Conservation (phyloP, 176 grass and related monocot species). For the Triticum urartu region DNA sequence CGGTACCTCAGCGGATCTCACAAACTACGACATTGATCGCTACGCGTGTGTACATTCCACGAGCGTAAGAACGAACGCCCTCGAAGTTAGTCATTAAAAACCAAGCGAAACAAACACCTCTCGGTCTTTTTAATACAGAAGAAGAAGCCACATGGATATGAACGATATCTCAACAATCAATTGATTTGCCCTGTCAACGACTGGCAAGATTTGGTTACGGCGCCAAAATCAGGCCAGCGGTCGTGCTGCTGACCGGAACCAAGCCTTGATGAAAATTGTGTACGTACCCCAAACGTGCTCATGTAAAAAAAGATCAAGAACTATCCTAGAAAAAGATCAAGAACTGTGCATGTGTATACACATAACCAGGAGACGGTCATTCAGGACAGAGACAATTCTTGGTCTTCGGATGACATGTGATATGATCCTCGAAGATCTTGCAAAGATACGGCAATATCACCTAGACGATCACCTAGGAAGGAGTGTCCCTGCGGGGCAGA, state of each 20-base stretch:
- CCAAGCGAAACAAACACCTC: not conserved
- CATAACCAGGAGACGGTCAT: not conserved
- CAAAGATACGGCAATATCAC: constrained; percentile 27
- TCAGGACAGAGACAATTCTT: not conserved
- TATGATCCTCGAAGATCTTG: constrained; percentile 32
- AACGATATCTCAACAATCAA: not conserved
- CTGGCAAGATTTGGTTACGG: not conserved
- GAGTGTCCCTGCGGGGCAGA: not conserved
- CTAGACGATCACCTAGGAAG: not conserved
- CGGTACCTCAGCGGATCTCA: constrained; percentile 35
- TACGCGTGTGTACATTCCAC: not conserved
- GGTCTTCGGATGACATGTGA: constrained; percentile 29
- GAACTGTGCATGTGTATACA: not conserved
- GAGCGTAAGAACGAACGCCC: not conserved
- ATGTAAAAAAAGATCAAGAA: not conserved
- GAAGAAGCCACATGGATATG: not conserved
- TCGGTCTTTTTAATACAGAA: not conserved
- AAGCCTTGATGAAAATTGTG: not conserved
- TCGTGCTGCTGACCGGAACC: not conserved
- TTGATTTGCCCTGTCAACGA: not conserved
- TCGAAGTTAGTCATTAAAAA: not conserved
- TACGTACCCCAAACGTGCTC: not conserved
- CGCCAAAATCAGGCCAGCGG: not conserved
- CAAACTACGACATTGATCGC: not conserved
- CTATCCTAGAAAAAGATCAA: not conserved